Evolutionary conservation across 148 eudicot species (phyloP).

Genomic region (Linanthus parryae): DNA sequence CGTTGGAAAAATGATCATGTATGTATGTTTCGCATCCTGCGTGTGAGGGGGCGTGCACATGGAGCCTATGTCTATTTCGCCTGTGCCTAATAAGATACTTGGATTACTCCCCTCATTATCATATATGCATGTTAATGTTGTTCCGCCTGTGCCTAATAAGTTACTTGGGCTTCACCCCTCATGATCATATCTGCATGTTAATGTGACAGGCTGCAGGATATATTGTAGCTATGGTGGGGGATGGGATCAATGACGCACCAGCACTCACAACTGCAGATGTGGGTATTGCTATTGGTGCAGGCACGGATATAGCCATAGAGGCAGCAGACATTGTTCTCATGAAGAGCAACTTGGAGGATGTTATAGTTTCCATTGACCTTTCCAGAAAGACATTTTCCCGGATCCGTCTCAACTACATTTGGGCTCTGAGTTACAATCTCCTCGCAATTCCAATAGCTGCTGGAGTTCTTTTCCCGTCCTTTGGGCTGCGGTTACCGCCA

Average conservation of each 20-base stretch:
- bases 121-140: no score
- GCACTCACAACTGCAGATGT: conserved; percentile 95
- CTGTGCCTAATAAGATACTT: no score
- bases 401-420: conserved; percentile 78
- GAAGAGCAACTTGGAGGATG: conserved; percentile 87
- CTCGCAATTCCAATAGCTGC: conserved; percentile 92
- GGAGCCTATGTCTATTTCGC: no score
- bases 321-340: conserved; percentile 95
- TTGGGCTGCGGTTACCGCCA: conserved; percentile 77
- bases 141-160: no score
- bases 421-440: conserved; percentile 89
- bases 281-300: conserved; percentile 97
- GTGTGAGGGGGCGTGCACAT: no score
- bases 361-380: conserved; percentile 86
- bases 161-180: no score
- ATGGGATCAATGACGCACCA: conserved; percentile 95
- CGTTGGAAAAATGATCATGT: no score
- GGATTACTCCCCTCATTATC: no score
- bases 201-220: conserved; percentile 57
- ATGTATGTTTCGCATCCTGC: no score
- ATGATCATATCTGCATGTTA: no score
- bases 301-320: conserved; percentile 96
- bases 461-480: conserved; percentile 66
- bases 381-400: conserved; percentile 79
- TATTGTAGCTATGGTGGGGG: conserved; percentile 94